Evolutionary conservation across 2,329 filamentous ascomycete species (phyloP).

Genomic region (Diaporthe nobilis): DNA sequence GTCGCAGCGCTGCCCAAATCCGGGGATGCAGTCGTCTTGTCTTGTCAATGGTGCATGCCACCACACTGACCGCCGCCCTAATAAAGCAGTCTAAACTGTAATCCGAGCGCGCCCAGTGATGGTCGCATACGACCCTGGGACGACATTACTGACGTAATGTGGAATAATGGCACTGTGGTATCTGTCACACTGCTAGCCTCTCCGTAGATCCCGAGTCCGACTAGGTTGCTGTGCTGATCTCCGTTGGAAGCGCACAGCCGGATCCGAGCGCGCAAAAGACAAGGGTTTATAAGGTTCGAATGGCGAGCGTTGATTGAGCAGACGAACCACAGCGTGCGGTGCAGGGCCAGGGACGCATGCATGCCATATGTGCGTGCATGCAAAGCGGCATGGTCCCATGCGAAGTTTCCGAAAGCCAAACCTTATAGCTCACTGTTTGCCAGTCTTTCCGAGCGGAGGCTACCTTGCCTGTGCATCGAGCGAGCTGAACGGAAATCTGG

Average conservation of each 20-base stretch:
- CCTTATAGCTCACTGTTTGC: background rate
- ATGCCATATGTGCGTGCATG: slow-evolving; percentile 20
- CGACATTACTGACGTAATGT: slow-evolving; percentile 13
- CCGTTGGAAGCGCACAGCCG: slow-evolving; percentile 2
- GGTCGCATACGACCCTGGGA: background rate
- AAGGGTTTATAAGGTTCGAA: slow-evolving; percentile 11
- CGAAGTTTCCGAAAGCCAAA: slow-evolving; percentile 32
- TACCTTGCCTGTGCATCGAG: background rate
- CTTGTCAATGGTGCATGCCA: slow-evolving; percentile 22
- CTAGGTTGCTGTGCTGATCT: slow-evolving; percentile 14
- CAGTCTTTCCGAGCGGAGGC: background rate
- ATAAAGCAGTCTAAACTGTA: slow-evolving; percentile 15
- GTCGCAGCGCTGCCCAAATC: slow-evolving; percentile 6
- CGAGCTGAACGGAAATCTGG: background rate
- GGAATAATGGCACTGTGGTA: slow-evolving; percentile 4
- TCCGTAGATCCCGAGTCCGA: slow-evolving; percentile 14
- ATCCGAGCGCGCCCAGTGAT: background rate
- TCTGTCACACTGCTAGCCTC: slow-evolving; percentile 20
- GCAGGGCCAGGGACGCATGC: slow-evolving; percentile 12
- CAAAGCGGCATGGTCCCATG: slow-evolving; percentile 16
- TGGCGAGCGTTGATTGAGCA: slow-evolving; percentile 21
- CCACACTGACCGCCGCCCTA: slow-evolving; percentile 16
- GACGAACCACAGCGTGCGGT: slow-evolving; percentile 14
- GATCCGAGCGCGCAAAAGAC: slow-evolving; percentile 14
- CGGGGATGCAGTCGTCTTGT: background rate